Conservation (phyloP, 768 basidiomycete species). For the Podaxis sp. region DNA sequence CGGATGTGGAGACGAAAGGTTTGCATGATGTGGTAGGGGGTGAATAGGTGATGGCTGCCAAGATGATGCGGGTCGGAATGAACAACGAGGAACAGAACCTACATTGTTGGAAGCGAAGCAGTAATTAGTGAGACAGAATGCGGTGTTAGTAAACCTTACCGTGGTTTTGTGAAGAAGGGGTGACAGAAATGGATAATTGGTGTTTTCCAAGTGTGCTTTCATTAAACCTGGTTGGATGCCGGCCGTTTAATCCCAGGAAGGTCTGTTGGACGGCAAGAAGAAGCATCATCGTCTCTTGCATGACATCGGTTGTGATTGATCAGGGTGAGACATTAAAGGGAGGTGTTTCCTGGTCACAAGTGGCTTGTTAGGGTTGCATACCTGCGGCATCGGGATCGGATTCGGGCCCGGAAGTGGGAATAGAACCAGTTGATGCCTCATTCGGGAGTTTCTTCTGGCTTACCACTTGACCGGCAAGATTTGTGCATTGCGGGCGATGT, state of each 20-base stretch:
- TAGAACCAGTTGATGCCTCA: not conserved
- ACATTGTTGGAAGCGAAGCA: not conserved
- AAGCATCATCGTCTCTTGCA: not conserved
- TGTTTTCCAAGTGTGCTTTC: not conserved
- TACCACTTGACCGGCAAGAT: not conserved
- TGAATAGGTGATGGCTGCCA: conserved; percentile 2
- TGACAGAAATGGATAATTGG: not conserved
- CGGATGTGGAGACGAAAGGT: too few species aligned
- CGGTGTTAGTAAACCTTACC: not conserved
- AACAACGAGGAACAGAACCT: not conserved
- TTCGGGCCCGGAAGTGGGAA: not conserved
- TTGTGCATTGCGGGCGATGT: not conserved
- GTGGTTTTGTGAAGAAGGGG: not conserved
- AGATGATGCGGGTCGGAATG: not conserved
- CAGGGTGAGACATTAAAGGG: not conserved
- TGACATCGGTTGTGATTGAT: not conserved
- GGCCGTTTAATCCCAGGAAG: not conserved
- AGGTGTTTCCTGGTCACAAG: not conserved
- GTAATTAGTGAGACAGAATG: not conserved
- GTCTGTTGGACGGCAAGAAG: not conserved
- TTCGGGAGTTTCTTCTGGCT: not conserved
- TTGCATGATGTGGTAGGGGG: too few species aligned
- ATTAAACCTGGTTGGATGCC: not conserved
- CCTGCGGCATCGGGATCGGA: conserved; percentile 6
- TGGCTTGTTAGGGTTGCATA: not conserved